These are phyloP conservation scores for Piper betle DNA, from an alignment of 164 flowering plant species.

Conservation along the genomic window DNA sequence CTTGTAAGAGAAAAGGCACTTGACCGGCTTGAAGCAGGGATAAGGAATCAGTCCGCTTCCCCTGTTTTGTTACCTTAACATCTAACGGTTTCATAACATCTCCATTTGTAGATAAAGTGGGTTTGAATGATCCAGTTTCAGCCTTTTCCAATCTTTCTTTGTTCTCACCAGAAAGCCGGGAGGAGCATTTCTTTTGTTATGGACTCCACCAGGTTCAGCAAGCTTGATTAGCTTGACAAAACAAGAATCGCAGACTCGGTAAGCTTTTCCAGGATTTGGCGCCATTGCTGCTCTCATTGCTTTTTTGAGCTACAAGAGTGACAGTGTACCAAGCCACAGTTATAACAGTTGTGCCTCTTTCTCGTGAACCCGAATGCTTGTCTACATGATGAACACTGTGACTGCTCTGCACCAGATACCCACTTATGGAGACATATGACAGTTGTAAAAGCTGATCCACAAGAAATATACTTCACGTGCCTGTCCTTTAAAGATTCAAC, in stretches of 20 bases:
- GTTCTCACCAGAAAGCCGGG: slow-evolving; percentile 88
- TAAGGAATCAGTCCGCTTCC: slow-evolving; percentile 51
- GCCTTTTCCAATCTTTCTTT: slow-evolving; percentile 80
- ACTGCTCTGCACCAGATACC: slow-evolving; percentile 75
- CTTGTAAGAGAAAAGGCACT: slow-evolving; percentile 47
- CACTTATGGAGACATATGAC: slow-evolving; percentile 71
- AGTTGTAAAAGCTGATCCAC: slow-evolving; percentile 63
- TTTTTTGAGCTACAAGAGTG: slow-evolving; percentile 81
- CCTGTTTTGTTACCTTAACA: slow-evolving; percentile 76
- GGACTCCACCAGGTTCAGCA: slow-evolving; percentile 27
- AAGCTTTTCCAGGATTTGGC: slow-evolving; percentile 62
- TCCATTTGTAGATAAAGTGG: slow-evolving; percentile 49
- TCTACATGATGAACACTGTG: slow-evolving; percentile 67
- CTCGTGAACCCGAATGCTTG: slow-evolving; percentile 78
- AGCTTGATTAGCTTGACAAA: slow-evolving; percentile 44
- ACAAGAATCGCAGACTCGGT: slow-evolving; percentile 76
- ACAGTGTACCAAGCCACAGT: slow-evolving; percentile 81
- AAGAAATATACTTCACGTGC: slow-evolving; percentile 59
- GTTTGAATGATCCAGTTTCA: slow-evolving; percentile 50
- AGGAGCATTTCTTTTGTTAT: slow-evolving; percentile 35
- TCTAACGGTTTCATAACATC: slow-evolving; percentile 87
- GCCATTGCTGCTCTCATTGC: slow-evolving; percentile 61
- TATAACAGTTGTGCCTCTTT: slow-evolving; percentile 73
- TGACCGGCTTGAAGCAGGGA: slow-evolving; percentile 54
- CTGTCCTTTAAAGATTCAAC: slow-evolving; percentile 77